phyloP scores from a whole-genome alignment of 2,329 filamentous ascomycete species.

The Exophiala bonariae region DNA sequence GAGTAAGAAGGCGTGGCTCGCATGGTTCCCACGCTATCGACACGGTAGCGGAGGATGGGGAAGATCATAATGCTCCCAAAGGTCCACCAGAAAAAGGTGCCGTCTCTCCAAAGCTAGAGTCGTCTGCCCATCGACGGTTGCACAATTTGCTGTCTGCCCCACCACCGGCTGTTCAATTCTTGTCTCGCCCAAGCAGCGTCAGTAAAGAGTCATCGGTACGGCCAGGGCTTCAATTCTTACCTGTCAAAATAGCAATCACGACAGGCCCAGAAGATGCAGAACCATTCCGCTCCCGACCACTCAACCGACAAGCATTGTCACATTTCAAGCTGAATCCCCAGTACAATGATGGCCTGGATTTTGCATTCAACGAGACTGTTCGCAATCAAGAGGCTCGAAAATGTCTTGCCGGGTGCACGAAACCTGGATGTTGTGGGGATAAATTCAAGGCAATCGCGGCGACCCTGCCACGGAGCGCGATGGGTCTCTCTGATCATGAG shows the following conservation, averaged over 20 bases:
- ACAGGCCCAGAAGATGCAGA: conserved; percentile 33
- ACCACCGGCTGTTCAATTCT: not conserved
- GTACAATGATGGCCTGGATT: conserved; percentile 68
- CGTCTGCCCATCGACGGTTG: not conserved
- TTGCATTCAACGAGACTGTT: conserved; percentile 73
- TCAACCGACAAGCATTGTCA: conserved; percentile 59
- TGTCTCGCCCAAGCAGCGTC: not conserved
- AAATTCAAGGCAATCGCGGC: conserved; percentile 67
- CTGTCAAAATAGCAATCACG: not conserved
- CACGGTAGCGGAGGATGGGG: conserved; percentile 53
- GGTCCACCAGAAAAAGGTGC: not conserved
- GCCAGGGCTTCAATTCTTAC: not conserved
- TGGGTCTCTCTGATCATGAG: conserved; percentile 36
- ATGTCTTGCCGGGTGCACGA: conserved; percentile 71
- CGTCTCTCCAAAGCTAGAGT: not conserved
- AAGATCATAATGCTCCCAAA: conserved; percentile 23
- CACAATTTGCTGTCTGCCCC: not conserved
- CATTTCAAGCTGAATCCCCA: conserved; percentile 83
- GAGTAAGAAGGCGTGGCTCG: conserved; percentile 9
- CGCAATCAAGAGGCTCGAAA: conserved; percentile 69
- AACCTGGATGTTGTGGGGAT: conserved; percentile 73
- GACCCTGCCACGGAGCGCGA: conserved; percentile 29
- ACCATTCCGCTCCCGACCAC: conserved; percentile 59
- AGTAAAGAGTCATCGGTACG: not conserved
- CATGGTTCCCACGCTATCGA: conserved; percentile 40